A percentile compares a stretch with the other conserved stretches of the same genome.
Evolutionary conservation across 495 filamentous ascomycete genomes (phyloP).

Genomic region (Lichenothelia convexa): DNA sequence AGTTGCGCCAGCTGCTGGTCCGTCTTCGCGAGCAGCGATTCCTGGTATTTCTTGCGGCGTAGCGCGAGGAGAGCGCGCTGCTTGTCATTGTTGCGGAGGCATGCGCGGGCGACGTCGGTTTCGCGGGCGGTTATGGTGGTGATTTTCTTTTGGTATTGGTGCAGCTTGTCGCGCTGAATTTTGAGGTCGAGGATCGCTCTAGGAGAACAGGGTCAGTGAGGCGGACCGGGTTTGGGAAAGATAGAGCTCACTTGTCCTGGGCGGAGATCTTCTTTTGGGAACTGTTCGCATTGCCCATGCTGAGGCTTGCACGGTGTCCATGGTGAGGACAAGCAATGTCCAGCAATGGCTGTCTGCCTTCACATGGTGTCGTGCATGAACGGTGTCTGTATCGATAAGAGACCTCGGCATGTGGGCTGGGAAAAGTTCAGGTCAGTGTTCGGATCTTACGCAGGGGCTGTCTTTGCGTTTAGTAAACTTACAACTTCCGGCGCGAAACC

Average conservation of each 20-base stretch:
- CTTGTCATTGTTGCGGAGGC: slow-evolving; percentile 58
- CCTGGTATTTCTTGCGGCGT: slow-evolving; percentile 92
- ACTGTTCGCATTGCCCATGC: slow-evolving; percentile 50
- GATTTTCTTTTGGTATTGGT: slow-evolving; percentile 83
- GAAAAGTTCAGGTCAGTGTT: too few relatives aligned
- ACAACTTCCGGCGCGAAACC: too few relatives aligned
- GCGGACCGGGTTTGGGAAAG: slow-evolving; percentile 1
- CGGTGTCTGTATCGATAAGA: too few relatives aligned
- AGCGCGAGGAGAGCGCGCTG: slow-evolving; percentile 70
- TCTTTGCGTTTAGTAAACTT: too few relatives aligned
- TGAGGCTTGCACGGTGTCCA: background rate
- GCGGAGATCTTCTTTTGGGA: slow-evolving; percentile 52
- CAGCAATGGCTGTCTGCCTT: too few relatives aligned
- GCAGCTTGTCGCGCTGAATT: slow-evolving; percentile 88
- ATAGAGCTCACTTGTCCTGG: slow-evolving; percentile 48
- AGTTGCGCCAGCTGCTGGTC: slow-evolving; percentile 78
- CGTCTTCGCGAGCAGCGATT: slow-evolving; percentile 73
- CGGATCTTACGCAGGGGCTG: too few relatives aligned
- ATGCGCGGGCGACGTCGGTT: slow-evolving; percentile 62
- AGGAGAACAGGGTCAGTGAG: slow-evolving; percentile 1
- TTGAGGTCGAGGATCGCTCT: slow-evolving; percentile 95
- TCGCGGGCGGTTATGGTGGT: slow-evolving; percentile 66
- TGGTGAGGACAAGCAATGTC: too few relatives aligned
- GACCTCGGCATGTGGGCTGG: background rate
- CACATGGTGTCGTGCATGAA: too few relatives aligned